Evolutionary conservation across 352 stramenopile species (phyloP).

Genomic region (Pythium diclinum): DNA sequence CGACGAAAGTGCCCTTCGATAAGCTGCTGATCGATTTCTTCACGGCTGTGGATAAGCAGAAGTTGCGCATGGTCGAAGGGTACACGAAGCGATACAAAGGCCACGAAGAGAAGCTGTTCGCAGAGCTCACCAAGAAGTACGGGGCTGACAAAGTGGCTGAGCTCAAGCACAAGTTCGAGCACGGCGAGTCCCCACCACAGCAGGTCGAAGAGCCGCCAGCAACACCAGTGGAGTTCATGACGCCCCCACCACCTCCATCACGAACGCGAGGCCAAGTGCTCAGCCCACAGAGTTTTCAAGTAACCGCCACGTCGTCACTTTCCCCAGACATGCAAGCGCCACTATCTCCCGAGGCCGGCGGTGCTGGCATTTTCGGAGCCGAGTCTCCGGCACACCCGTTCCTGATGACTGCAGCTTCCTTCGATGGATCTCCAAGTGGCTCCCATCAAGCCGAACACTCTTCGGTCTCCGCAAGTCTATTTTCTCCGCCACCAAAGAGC

Average conservation of each 20-base stretch:
- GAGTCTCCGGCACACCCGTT: conserved; percentile 3
- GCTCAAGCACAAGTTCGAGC: conserved; percentile 31
- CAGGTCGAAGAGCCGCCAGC: neutral
- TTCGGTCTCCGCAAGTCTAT: neutral
- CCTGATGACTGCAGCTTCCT: conserved; percentile 4
- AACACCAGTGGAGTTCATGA: neutral
- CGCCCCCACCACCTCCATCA: neutral
- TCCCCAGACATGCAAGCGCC: neutral
- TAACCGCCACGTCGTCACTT: neutral
- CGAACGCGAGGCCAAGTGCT: neutral
- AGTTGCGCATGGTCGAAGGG: conserved; percentile 58
- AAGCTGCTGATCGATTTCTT: conserved; percentile 64
- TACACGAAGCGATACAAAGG: conserved; percentile 67
- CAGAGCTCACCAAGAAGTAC: conserved; percentile 63
- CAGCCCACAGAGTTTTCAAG: neutral
- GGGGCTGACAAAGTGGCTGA: conserved; percentile 41
- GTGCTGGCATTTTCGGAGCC: neutral
- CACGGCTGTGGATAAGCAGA: conserved; percentile 50
- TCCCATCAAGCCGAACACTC: neutral
- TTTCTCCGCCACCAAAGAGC: neutral
- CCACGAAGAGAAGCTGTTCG: conserved; percentile 64
- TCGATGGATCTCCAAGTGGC: neutral
- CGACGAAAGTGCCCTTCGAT: conserved; percentile 31
- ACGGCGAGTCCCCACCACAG: neutral
- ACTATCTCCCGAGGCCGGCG: neutral